These are phyloP conservation scores for Isabelozyma rhagii DNA, from an alignment of 805 yeast genomes.

Conservation along the genomic window DNA sequence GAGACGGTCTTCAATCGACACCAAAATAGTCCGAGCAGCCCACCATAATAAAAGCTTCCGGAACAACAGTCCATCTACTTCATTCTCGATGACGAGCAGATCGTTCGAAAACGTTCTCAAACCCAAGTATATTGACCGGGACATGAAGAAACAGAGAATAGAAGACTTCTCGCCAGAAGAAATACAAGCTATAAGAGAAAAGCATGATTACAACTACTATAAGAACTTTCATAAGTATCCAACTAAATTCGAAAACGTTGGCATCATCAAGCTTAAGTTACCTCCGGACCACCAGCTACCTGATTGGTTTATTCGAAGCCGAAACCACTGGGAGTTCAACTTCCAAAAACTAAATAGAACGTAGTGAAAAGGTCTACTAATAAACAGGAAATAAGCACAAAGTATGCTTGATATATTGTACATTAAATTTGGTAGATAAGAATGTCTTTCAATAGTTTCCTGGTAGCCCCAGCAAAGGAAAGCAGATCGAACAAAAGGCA, in stretches of 20 bases:
- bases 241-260: slow-evolving; percentile 32
- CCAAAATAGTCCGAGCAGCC: slow-evolving; percentile 20
- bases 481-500: no score
- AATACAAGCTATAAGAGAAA: slow-evolving; percentile 13
- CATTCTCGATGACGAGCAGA: not conserved
- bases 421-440: not conserved
- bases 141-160: not conserved
- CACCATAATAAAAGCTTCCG: slow-evolving; percentile 13
- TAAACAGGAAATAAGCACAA: not conserved
- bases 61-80: slow-evolving; percentile 1
- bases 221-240: slow-evolving; percentile 34
- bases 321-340: slow-evolving; percentile 65
- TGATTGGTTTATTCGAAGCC: slow-evolving; percentile 64
- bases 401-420: not conserved
- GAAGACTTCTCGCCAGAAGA: slow-evolving; percentile 6
- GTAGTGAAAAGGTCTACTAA: not conserved
- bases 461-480: no score
- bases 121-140: slow-evolving; percentile 1
- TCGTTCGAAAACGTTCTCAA: not conserved
- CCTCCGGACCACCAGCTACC: slow-evolving; percentile 71
- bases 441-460: no score
- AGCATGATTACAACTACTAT: slow-evolving; percentile 37
- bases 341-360: slow-evolving; percentile 10
- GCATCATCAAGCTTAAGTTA: slow-evolving; percentile 42
- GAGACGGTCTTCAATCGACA: slow-evolving; percentile 32